These are phyloP conservation scores for Earliella scabrosa DNA, from an alignment of 1,284 basidiomycete genomes.

Conservation along the genomic window DNA sequence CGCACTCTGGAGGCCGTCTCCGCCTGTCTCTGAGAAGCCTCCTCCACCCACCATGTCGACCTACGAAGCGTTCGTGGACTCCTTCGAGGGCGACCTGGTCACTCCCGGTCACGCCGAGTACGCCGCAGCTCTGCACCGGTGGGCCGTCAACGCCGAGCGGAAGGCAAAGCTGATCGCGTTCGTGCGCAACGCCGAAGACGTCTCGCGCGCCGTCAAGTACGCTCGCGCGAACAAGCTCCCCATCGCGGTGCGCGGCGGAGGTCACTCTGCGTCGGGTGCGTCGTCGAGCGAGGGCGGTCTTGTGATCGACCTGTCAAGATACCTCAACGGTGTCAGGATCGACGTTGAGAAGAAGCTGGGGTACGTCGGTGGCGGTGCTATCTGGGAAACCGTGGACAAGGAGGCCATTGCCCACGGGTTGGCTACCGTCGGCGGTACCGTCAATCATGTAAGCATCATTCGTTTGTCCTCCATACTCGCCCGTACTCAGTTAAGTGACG, in stretches of 20 bases:
- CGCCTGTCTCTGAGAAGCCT: too few species aligned
- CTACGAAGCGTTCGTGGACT: constrained; percentile 19
- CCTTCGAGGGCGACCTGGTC: constrained; percentile 33
- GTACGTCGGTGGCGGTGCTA: constrained; percentile 40
- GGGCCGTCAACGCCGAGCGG: constrained; percentile 32
- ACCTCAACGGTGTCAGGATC: constrained; percentile 36
- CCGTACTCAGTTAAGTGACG: not conserved
- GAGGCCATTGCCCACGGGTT: constrained; percentile 36
- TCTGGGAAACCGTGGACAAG: constrained; percentile 41
- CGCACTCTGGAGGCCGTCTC: too few species aligned
- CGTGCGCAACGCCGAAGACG: constrained; percentile 35
- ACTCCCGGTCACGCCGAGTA: constrained; percentile 30
- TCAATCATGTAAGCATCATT: constrained; percentile 31
- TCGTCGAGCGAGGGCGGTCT: constrained; percentile 41
- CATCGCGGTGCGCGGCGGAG: constrained; percentile 41
- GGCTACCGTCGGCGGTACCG: constrained; percentile 36
- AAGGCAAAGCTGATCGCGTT: constrained; percentile 38
- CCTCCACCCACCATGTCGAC: constrained; percentile 10
- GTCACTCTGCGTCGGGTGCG: constrained; percentile 40
- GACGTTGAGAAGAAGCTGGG: constrained; percentile 33
- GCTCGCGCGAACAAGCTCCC: constrained; percentile 31
- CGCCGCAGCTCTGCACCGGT: constrained; percentile 31
- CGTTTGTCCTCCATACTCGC: not conserved
- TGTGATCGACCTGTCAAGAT: constrained; percentile 41
- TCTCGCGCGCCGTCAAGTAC: constrained; percentile 37